Base-by-base conservation (phyloP, 2,329 filamentous ascomycete species). In the Leptodontidium sp. region DNA sequence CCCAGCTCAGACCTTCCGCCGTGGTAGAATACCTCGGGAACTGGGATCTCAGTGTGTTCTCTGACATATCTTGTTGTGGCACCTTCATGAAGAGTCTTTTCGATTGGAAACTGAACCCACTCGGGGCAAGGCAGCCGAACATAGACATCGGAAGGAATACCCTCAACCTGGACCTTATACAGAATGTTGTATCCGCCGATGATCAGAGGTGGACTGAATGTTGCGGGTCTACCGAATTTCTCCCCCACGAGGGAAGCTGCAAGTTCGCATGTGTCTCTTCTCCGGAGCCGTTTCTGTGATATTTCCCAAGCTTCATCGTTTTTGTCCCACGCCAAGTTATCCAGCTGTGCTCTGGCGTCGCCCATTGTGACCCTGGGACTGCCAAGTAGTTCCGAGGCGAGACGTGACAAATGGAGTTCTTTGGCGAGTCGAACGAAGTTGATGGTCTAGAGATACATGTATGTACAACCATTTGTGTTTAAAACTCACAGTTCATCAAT, bases 111-210 rank as follows among this genome's bases (percentile, higher is more conserved):
- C 59, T 65, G 50, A 26, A 59, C 64, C 35, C n/a, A 59, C 38
- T 65, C 53, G 8, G 66, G 68, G 26, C 64, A 70, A 8, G 38
- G 38, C 38, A 40, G 38, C 4, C 38, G 11, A 40, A 40, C 38
- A 40, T 40, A 12, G 38, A 40, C 8, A 40, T 40, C 5, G 38
- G 38, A 12, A 40, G 38, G 11, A 6, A 40, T 40, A 50, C 58
- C 69, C 45, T 74, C 70, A 58, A 75, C 32, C 52, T 59, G 63
- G 15, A 74, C 49, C 24, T 47, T 71, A 43, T 74, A 74, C 9
- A 74, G 11, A 43, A 67, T 68, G 47, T 73, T 74, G 38, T 71
- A 72, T 50, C 71, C 71, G 21, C 73, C 68, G 35, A 72, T 70
- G 24, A 68, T 72, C 64, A 73, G 26, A n/a, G 71, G 71, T 40